Evolutionary conservation across 345 rosid species (phyloP), one percentile per base, ranked within the genome.

Genomic region (Hibiscus syriacus): DNA sequence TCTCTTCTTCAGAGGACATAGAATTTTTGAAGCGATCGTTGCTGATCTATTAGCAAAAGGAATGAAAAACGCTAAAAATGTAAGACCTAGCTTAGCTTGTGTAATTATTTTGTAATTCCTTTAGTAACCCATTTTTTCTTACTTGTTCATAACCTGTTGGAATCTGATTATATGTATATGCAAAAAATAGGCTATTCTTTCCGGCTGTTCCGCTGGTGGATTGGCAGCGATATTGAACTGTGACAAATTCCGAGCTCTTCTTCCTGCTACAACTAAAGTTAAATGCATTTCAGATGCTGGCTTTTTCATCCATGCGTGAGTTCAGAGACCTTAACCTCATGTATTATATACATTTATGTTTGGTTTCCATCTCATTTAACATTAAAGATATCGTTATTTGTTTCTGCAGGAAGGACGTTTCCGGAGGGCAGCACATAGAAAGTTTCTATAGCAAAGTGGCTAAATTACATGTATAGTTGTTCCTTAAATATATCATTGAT

Each of bases 141-240:
- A 13, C 30, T 45, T 45, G 13, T 7, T 13, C 45, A 16, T 29
- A 2, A 55, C 19, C 62, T 43, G 4, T 64, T 30, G 52, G 7
- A 0, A 29, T 19, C 7, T 27, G 9, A 2, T 69, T 5, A 23
- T 54, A 23, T 20, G 25, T 20, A 46, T 46, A 46, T 0, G 20
- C 55, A 9, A 50, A 3, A 3, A 20, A 30, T 63, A 93, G 98
- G 98, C 97, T 58, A 73, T 93, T 79, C 91, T 93, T 32, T 83
- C 97, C 0, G 99, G 97, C 53, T 93, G 99, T 76, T 93, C 99
- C 59, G 99, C 99, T 34, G 97, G 99, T 54, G 97, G 96, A 55
- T 78, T 93, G 84, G 84, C 96, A 12, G 81, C 97, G 8, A 90
- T 93, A 50, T 76, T 93, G 76, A 90, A 93, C 25, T 93, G 97